Conservation (phyloP, 169 alveolate genomes). For the Blepharisma undulans region DNA sequence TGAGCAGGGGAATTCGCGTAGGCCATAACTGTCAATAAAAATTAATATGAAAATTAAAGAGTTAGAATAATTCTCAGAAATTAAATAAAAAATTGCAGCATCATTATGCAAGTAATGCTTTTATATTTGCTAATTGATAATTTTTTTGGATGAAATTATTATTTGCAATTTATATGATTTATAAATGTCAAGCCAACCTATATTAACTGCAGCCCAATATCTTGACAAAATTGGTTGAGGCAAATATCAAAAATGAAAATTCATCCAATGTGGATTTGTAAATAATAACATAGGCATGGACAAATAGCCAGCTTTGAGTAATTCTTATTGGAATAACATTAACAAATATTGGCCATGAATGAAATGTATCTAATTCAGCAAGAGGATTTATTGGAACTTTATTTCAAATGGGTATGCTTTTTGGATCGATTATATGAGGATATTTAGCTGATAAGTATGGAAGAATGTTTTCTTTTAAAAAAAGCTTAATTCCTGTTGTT, state of each 20-base stretch:
- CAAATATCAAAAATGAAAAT: not conserved
- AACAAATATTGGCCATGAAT: not conserved
- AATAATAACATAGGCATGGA: not conserved
- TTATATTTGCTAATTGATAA: too few relatives aligned
- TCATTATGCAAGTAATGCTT: too few relatives aligned
- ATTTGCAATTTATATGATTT: too few relatives aligned
- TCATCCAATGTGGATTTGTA: constrained; percentile 7
- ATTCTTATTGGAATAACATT: not conserved
- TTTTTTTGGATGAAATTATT: too few relatives aligned
- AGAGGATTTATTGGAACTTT: not conserved
- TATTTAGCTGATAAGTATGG: not conserved
- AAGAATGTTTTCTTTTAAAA: constrained; percentile 15
- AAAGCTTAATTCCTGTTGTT: not conserved
- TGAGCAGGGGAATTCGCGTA: constrained; percentile 24
- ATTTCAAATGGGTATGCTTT: not conserved
- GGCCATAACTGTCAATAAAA: not conserved
- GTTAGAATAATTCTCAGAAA: too few relatives aligned
- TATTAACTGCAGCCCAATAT: not conserved
- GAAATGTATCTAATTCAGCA: not conserved
- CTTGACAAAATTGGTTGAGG: constrained; percentile 30
- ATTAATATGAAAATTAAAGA: too few relatives aligned
- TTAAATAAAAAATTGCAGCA: too few relatives aligned
- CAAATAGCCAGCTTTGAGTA: not conserved
- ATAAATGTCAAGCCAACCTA: not conserved
- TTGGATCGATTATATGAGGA: constrained; percentile 17